These are phyloP conservation scores for Picea abies DNA, from an alignment of 83 land plant genomes.

Conservation along the genomic window DNA sequence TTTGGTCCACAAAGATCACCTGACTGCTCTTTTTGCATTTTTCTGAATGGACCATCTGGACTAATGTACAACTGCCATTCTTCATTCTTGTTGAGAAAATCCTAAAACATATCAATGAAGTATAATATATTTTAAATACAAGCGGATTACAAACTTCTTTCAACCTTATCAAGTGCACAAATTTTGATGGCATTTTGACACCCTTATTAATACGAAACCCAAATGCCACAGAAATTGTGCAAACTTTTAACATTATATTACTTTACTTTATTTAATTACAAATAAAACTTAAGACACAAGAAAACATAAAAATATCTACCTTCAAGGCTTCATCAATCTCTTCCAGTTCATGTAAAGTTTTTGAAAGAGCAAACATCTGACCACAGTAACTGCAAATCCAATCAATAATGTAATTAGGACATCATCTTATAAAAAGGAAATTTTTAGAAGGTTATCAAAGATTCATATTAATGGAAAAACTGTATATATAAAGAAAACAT, in stretches of 20 bases:
- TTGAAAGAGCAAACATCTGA: slow-evolving; percentile 9
- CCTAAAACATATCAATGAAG: background rate
- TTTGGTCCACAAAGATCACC: slow-evolving; percentile 20
- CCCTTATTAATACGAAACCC: background rate
- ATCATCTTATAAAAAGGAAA: background rate
- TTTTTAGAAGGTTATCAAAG: background rate
- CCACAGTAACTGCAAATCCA: slow-evolving; percentile 12
- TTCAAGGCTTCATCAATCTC: background rate
- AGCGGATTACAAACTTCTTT: background rate
- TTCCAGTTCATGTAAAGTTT: background rate
- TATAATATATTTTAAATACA: background rate
- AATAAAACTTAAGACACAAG: background rate
- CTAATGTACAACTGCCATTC: slow-evolving; percentile 7
- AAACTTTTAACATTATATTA: background rate
- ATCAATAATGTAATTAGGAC: background rate
- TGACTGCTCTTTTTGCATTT: slow-evolving; percentile 7
- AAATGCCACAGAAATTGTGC: background rate
- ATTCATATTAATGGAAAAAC: background rate
- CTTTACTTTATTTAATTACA: too few species aligned
- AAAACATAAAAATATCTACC: background rate
- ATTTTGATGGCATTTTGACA: background rate
- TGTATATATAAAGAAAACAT: background rate
- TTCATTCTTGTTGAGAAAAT: background rate
- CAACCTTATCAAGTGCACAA: background rate
- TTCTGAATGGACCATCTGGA: slow-evolving; percentile 11